Evolutionary conservation across 2,329 filamentous ascomycete genomes (phyloP).

Genomic region (Epichloe gansuensis): DNA sequence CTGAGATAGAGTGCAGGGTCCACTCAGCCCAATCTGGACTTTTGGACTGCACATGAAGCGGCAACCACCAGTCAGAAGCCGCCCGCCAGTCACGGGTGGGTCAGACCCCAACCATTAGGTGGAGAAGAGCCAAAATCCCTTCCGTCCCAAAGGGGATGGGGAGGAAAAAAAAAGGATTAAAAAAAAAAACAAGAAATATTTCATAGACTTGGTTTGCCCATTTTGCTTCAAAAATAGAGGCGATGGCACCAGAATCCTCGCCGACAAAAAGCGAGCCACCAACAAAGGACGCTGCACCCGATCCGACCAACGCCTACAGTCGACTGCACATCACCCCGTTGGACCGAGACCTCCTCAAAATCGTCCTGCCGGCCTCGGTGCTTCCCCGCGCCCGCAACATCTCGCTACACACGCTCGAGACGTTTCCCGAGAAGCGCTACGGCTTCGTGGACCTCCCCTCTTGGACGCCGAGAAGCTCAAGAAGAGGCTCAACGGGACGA

Average conservation of each 20-base stretch:
- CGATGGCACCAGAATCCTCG: background rate
- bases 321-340: conserved; percentile 79
- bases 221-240: background rate
- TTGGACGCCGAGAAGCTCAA: conserved; percentile 79
- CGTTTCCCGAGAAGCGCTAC: conserved; percentile 83
- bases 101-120: background rate
- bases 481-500: conserved; percentile 80
- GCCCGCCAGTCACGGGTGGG: background rate
- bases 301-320: conserved; percentile 7
- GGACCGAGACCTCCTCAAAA: conserved; percentile 57
- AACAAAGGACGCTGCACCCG: background rate
- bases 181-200: background rate
- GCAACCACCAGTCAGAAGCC: background rate
- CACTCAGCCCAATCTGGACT: background rate
- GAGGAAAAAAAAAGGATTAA: background rate
- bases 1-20: background rate
- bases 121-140: too few species aligned
- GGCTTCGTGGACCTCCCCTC: conserved; percentile 77
- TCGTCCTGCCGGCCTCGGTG: conserved; percentile 58
- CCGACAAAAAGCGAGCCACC: background rate
- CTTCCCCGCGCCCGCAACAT: conserved; percentile 60
- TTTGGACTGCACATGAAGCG: too few species aligned
- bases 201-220: too few species aligned
- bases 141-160: too few species aligned
- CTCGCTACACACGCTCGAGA: conserved; percentile 77